Evolutionary conservation across 1,139 yeast genomes (phyloP).

Genomic region (Yamadazyma atmosphaerica): DNA sequence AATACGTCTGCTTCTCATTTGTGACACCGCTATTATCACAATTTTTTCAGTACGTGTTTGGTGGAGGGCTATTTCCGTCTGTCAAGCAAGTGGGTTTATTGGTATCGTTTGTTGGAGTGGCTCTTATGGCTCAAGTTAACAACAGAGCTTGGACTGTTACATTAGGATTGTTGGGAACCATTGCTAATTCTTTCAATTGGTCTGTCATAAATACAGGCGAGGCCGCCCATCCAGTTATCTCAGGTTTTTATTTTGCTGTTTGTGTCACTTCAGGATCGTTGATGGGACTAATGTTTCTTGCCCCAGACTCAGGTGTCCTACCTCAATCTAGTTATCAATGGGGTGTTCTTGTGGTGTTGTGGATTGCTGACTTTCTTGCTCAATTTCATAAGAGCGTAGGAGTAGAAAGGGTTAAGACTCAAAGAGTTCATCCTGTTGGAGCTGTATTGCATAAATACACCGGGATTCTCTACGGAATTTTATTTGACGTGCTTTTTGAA

Average conservation of each 20-base stretch:
- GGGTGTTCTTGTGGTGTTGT: not conserved
- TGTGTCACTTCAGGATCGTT: not conserved
- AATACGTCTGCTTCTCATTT: not conserved
- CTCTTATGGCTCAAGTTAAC: not conserved
- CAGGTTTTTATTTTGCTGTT: not conserved
- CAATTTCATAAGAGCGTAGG: not conserved
- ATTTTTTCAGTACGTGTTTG: not conserved
- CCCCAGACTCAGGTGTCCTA: not conserved
- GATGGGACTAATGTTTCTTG: not conserved
- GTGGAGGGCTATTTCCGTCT: not conserved
- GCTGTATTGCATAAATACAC: too few relatives aligned
- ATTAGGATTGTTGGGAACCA: not conserved
- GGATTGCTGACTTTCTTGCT: not conserved
- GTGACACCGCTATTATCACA: not conserved
- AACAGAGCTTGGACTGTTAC: not conserved
- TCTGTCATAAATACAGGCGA: not conserved
- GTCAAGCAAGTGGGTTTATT: not conserved
- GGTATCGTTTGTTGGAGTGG: not conserved
- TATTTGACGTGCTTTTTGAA: too few relatives aligned
- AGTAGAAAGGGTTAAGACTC: not conserved
- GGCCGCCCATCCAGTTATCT: not conserved
- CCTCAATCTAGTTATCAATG: not conserved
- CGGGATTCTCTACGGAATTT: too few relatives aligned
- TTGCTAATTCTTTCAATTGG: not conserved
- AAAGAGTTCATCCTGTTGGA: too few relatives aligned